Percentiles rank a stretch among this genome's conserved stretches.
These are phyloP conservation scores for Colletotrichum limetticola DNA, from an alignment of 2,329 filamentous ascomycete genomes.

Conservation along the genomic window DNA sequence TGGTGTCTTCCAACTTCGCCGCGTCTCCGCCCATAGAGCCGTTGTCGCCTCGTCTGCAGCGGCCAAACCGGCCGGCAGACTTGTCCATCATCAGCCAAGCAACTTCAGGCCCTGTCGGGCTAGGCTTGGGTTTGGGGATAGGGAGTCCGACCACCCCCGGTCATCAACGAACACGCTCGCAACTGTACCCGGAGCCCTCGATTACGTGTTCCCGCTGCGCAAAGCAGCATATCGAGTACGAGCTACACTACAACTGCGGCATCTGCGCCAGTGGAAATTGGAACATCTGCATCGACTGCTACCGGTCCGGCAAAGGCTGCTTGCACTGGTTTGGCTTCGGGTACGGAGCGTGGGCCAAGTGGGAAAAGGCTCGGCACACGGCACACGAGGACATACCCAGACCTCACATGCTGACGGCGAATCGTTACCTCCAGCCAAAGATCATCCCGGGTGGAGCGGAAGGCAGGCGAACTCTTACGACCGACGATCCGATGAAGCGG, in stretches of 20 bases:
- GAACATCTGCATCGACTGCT: slow-evolving; percentile 85
- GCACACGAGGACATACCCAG: slow-evolving; percentile 52
- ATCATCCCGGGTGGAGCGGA: slow-evolving; percentile 62
- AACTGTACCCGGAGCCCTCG: slow-evolving; percentile 75
- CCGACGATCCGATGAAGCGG: slow-evolving; percentile 73
- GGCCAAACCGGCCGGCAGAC: slow-evolving; percentile 51
- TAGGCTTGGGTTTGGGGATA: slow-evolving; percentile 43
- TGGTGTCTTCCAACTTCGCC: slow-evolving; percentile 34
- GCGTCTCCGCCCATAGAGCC: slow-evolving; percentile 34
- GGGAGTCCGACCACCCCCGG: slow-evolving; percentile 47
- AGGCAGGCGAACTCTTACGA: slow-evolving; percentile 67
- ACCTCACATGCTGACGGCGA: slow-evolving; percentile 69
- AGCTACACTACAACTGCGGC: slow-evolving; percentile 85
- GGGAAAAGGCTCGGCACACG: slow-evolving; percentile 64
- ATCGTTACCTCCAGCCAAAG: slow-evolving; percentile 65
- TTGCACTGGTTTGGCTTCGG: slow-evolving; percentile 91
- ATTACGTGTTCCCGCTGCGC: slow-evolving; percentile 79
- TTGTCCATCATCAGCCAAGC: slow-evolving; percentile 49
- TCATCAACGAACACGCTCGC: slow-evolving; percentile 55
- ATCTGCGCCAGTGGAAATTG: slow-evolving; percentile 77
- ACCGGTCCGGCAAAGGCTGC: slow-evolving; percentile 80
- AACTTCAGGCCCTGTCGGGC: slow-evolving; percentile 42
- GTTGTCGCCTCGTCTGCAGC: slow-evolving; percentile 26
- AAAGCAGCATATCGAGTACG: slow-evolving; percentile 81
- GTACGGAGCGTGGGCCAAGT: slow-evolving; percentile 74